A percentile compares a stretch with the other conserved stretches of the same genome.
Evolutionary conservation across 2,329 filamentous ascomycete genomes (phyloP).

Genomic region (Penicillium sp.): DNA sequence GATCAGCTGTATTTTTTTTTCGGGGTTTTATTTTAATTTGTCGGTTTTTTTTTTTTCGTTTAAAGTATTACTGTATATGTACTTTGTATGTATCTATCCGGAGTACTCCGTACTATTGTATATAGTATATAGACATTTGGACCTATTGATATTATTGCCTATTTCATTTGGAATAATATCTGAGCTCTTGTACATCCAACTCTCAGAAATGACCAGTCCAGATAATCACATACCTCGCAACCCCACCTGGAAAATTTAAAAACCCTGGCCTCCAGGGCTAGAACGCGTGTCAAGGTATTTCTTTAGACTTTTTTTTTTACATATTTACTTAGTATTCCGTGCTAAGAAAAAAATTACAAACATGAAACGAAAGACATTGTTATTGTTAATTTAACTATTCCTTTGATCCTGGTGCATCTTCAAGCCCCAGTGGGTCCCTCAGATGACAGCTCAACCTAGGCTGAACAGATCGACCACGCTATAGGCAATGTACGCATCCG

Average conservation of each 20-base stretch:
- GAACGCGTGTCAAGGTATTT: not conserved
- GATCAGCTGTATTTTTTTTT: not conserved
- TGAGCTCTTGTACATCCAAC: not conserved
- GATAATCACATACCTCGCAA: constrained; percentile 1
- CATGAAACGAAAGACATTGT: not conserved
- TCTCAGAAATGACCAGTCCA: constrained; percentile 8
- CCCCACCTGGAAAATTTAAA: not conserved
- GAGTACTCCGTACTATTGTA: not conserved
- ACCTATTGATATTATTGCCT: not conserved
- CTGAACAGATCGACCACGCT: constrained; percentile 7
- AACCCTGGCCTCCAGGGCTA: not conserved
- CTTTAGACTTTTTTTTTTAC: not conserved
- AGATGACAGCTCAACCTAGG: constrained; percentile 3
- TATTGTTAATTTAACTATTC: not conserved
- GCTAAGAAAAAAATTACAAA: no score
- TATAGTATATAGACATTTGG: not conserved
- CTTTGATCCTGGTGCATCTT: not conserved
- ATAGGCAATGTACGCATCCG: constrained; percentile 1
- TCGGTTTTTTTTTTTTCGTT: not conserved
- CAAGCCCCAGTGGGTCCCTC: constrained; percentile 9
- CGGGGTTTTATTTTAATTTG: not conserved
- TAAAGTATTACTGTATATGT: not conserved
- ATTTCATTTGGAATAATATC: not conserved
- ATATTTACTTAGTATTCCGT: not conserved
- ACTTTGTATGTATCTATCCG: not conserved